Base-by-base conservation (phyloP, 2,329 filamentous ascomycete species). In the Metarhizium humberi region DNA sequence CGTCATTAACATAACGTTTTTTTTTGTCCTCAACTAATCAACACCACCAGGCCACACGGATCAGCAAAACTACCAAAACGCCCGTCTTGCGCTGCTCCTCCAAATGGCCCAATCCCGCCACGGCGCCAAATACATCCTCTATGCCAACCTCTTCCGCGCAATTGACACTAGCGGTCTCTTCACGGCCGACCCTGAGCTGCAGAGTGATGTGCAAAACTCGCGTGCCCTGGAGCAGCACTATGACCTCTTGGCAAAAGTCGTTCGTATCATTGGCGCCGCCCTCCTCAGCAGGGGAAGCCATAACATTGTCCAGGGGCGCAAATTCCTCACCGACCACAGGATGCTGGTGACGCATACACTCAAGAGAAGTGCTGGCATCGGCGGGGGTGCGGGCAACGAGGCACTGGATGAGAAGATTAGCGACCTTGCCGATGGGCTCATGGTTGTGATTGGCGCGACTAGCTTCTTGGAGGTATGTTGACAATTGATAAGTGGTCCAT, bases 41-140 rank as follows among this genome's bases (percentile, higher is more conserved):
- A 40, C 34, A n/a, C 10, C 56, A 4, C 63, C 58, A 69, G 75
- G 70, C 55, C 71, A 71, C 58, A 57, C 64, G 5, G 75, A 77
- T 49, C 70, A 74, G 58, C 71, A 78, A 61, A 74, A 77, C 60
- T 82, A 81, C 63, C 75, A 77, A 57, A 74, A 92, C 65, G 86
- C 91, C 49, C 87, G 89, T 59, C 80, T 97, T 34, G 84, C 90
- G 2, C 81, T 99, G 16, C 80, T 99, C 30, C 79, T 95, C 29
- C 86, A 91, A 60, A 81, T 97, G 52, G 88, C 88, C 54, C 90
- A 95, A 68, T 92, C 87, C 1, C 85, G 88, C 56, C 75, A 80
- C n/a, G 95, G 94, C 32, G 92, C 94, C 50, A 87, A 86, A 56
- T 84, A 90, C 59, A 84, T 96, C n/a, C 78, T 97, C 46, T 91